phyloP scores from a whole-genome alignment of 768 basidiomycete genomes.

The Tylopilus intermedius region DNA sequence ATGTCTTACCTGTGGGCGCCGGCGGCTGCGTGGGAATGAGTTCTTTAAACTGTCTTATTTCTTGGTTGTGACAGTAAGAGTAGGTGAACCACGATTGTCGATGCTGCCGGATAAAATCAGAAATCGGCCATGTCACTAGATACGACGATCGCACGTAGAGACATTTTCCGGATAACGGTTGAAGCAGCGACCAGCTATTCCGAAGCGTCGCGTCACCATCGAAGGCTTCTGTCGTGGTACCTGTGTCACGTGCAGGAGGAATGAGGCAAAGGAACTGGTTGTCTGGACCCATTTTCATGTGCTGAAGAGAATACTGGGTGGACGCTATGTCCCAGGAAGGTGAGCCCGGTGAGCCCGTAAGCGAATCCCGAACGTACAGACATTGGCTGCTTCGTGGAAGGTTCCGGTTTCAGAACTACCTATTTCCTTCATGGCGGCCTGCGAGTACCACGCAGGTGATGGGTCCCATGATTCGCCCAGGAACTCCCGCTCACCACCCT shows the following conservation, averaged over 20 bases:
- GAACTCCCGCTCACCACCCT: slow-evolving; percentile 74
- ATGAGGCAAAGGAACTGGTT: slow-evolving; percentile 76
- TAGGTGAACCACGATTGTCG: slow-evolving; percentile 97
- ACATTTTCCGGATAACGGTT: slow-evolving; percentile 74
- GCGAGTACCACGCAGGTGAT: slow-evolving; percentile 32
- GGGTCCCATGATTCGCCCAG: slow-evolving; percentile 58
- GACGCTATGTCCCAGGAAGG: slow-evolving; percentile 13
- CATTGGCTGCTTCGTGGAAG: slow-evolving; percentile 17
- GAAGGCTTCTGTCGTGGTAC: slow-evolving; percentile 46
- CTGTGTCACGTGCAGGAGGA: slow-evolving; percentile 52
- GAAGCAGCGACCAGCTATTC: slow-evolving; percentile 77
- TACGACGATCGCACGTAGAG: slow-evolving; percentile 66
- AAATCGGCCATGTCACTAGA: slow-evolving; percentile 24
- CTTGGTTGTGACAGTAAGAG: slow-evolving; percentile 89
- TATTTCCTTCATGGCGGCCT: slow-evolving; percentile 52
- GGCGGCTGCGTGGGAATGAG: slow-evolving; percentile 53
- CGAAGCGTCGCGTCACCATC: slow-evolving; percentile 61
- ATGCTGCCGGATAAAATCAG: slow-evolving; percentile 47
- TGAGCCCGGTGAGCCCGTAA: slow-evolving; percentile 11
- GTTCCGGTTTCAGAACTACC: slow-evolving; percentile 45
- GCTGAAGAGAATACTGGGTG: slow-evolving; percentile 55
- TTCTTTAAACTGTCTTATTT: slow-evolving; percentile 96
- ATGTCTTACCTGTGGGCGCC: slow-evolving; percentile 51
- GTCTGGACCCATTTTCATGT: slow-evolving; percentile 67
- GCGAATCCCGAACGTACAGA: slow-evolving; percentile 36